These are phyloP conservation scores for Trichoderma oligosporum DNA, from an alignment of 2,329 filamentous ascomycete genomes.

Conservation along the genomic window DNA sequence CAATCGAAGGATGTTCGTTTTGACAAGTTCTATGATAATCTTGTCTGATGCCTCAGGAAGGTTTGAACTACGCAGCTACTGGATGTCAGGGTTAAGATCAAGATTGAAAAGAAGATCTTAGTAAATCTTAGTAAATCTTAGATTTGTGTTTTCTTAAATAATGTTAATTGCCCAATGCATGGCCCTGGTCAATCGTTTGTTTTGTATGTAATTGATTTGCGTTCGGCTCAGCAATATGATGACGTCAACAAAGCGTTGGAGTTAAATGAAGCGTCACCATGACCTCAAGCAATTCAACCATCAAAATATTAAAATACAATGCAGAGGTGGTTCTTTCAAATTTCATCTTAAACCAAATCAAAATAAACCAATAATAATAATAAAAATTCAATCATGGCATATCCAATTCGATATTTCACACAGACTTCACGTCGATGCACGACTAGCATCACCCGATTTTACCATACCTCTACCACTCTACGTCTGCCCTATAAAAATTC, in stretches of 20 bases:
- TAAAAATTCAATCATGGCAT: conserved; percentile 19
- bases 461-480: conserved; percentile 32
- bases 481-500: conserved; percentile 46
- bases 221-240: not conserved
- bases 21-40: too few species aligned
- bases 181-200: not conserved
- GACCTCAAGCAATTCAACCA: conserved; percentile 12
- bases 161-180: too few species aligned
- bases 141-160: too few species aligned
- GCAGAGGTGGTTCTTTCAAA: not conserved
- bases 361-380: not conserved
- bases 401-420: conserved; percentile 22
- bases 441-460: conserved; percentile 24
- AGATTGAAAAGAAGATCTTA: too few species aligned
- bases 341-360: not conserved
- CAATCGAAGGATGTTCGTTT: not conserved
- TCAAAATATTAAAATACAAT: not conserved
- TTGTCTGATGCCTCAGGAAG: too few species aligned
- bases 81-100: too few species aligned
- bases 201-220: too few species aligned
- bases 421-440: conserved; percentile 18
- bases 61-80: too few species aligned
- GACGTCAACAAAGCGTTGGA: conserved; percentile 1
- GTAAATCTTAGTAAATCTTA: too few species aligned
- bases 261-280: conserved; percentile 14